Base-by-base conservation (phyloP, 257 asterid species). In the Cynanchum wilfordii region DNA sequence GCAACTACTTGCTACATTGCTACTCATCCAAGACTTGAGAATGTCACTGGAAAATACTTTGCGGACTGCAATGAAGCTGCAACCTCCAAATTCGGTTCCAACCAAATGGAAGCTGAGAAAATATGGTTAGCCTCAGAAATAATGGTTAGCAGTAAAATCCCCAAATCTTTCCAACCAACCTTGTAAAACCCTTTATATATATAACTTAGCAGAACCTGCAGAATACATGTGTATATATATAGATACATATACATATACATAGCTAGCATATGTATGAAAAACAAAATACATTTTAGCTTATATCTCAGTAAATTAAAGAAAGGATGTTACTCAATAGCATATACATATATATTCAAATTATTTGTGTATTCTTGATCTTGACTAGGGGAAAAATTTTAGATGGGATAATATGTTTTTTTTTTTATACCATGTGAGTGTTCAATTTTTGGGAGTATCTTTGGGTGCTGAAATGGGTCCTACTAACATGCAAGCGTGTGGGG, bases 1-100 rank as follows among this genome's bases (percentile, higher is more conserved):
- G 97, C 96, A 0, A 94, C 99, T 3, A 91, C 95, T 33, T 94
- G 99, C 78, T 94, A 91, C 54, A 96, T 89, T 7, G 96, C 97
- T 8, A 94, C 98, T 11, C 73, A 88, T 76, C 96, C 95, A 0
- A 82, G 87, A 33, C 72, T 91, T 24, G 81, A 5, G 65, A 79
- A 85, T 60, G 87, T 85, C 47, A 88, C 82, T 7, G 98, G 99
- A 20, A 89, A 88, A 76, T 95, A 95, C 73, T 95, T 76, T 74
- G 87, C 94, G 1, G 99, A 95, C 81, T 92, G 98, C 75, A 95
- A 95, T 25, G 99, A 95, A 73, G 86, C 88, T 68, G 81, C 88
- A 10, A 75, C 92, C 1, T 89, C 98, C 19, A 92, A 90, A 66
- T 27, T 84, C 68, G 97, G 96, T n/a, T 84, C 87, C 72, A 92